Evolutionary conservation across 2,329 filamentous ascomycete genomes (phyloP), one percentile per base, ranked within the genome.

Genomic region (Cercospora zeina): DNA sequence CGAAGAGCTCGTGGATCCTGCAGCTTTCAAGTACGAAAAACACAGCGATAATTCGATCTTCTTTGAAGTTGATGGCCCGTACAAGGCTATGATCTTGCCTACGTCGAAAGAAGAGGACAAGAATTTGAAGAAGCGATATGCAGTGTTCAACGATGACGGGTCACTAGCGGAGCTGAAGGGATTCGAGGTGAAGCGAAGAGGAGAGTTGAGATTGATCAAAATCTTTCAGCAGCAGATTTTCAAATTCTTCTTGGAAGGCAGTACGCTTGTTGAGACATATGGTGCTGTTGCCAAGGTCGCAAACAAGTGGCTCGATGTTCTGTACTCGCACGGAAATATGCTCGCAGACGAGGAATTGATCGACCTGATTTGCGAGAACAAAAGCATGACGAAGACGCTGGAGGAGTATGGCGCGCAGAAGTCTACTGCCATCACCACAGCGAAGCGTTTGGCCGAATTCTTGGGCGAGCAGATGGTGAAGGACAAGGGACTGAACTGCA

Each of bases 161-260:
- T 96, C 89, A 75, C 82, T 99, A 57, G 95, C 95, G 13, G 95
- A 99, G 74, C 77, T 99, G 73, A 99, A 99, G 74, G 95, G 95
- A 5, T 99, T 99, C 73, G 95, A 99, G 73, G 88, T 99, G 68
- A 99, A 99, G 81, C 88, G 95, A 74, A 86, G 95, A 85, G 95
- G 95, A 81, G 95, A 99, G 79, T 81, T 99, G 69, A 99, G 99
- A 79, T 87, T 99, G 69, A 99, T 99, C 84, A 99, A 99, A 78
- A 99, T 97, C 74, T 99, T 99, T 76, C 95, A 99, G 76, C 91
- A 95, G 63, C 95, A 99, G 73, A 96, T 99, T 68, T 99, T 99
- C 87, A 97, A 96, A 74, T 97, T 99, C 78, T 99, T 99, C 79
- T 81, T 99, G 5, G 93, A 99, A 72, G 95, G 95, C 6, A 84